These are phyloP conservation scores for Eustoma russellianum DNA, from an alignment of 257 asterid species.

Conservation along the genomic window DNA sequence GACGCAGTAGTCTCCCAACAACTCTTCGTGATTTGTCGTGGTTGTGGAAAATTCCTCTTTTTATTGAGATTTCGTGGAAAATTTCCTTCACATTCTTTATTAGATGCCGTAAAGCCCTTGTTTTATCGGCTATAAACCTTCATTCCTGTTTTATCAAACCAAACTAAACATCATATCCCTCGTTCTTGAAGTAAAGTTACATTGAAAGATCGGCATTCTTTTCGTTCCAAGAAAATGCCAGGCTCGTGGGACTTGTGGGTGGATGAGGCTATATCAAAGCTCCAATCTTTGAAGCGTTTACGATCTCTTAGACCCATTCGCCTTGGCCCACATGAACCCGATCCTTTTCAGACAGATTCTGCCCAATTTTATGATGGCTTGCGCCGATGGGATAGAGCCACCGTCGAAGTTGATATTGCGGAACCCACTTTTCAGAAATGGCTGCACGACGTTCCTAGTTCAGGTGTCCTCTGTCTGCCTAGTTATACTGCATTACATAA, in stretches of 20 bases:
- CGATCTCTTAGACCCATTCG: conserved; percentile 91
- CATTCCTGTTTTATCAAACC: no score
- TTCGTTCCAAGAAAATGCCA: conserved; percentile 1
- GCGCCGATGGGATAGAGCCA: conserved; percentile 67
- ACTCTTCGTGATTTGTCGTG: no score
- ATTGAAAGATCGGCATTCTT: no score
- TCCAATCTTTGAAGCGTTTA: conserved; percentile 49
- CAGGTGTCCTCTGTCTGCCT: conserved; percentile 31
- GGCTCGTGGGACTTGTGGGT: conserved; percentile 61
- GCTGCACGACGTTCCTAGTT: conserved; percentile 70
- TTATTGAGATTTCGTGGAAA: no score
- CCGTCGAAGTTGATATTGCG: conserved; percentile 62
- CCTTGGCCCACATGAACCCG: conserved; percentile 23
- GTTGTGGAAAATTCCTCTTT: no score
- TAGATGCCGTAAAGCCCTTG: no score
- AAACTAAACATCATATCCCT: no score
- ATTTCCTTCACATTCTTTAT: no score
- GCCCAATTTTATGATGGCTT: conserved; percentile 47
- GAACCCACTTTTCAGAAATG: conserved; percentile 75
- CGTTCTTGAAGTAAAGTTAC: no score
- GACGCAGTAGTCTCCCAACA: no score
- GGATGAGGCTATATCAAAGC: conserved; percentile 50
- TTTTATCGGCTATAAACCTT: no score
- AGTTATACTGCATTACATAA: background rate
- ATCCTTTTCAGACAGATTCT: conserved; percentile 8